Evolutionary conservation across 179 eudicot species (phyloP), one percentile per base, ranked within the genome.

Genomic region (Silene noctiflora): DNA sequence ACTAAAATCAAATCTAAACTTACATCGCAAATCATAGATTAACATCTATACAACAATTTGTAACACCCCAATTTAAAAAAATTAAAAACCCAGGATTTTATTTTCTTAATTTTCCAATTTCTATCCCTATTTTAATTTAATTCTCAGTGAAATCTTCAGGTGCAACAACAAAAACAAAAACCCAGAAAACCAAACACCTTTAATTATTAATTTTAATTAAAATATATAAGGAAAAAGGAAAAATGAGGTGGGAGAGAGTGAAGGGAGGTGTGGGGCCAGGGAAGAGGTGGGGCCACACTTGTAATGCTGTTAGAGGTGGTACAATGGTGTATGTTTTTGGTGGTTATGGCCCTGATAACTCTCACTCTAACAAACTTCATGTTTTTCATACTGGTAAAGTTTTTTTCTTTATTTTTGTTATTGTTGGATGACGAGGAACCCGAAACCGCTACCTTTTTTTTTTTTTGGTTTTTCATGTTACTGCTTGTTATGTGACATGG

Each of bases 251-350:
- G 98, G 92, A 89, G 64, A 91, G 79, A 82, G 65, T 88, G 87
- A 80, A 84, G 81, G 81, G 80, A 42, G 81, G 63, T 11, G 61
- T 24, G 42, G 97, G 93, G 82, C 97, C 97, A 8, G 98, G 98
- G 64, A 91, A 87, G 86, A 92, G 95, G 87, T 94, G 98, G 96
- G 98, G 97, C 4, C 98, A 92, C 85, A 92, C 97, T 31, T 92
- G 94, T 81, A 92, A 88, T 84, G 88, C 98, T 86, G 77, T 92
- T 53, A 78, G 81, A 81, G 97, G 93, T 1, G 98, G 98, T 6
- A 91, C 85, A 73, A 83, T 87, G 59, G 83, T 94, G 67, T 94
- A 92, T 81, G 88, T 94, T 11, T 92, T 94, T 80, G 98, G 98
- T 21, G 97, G 98, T 16, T 94, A 89, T 83, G 96, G 96, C 69